Evolutionary conservation across 768 basidiomycete genomes (phyloP).

Genomic region (Neoboletus subvelutipes): DNA sequence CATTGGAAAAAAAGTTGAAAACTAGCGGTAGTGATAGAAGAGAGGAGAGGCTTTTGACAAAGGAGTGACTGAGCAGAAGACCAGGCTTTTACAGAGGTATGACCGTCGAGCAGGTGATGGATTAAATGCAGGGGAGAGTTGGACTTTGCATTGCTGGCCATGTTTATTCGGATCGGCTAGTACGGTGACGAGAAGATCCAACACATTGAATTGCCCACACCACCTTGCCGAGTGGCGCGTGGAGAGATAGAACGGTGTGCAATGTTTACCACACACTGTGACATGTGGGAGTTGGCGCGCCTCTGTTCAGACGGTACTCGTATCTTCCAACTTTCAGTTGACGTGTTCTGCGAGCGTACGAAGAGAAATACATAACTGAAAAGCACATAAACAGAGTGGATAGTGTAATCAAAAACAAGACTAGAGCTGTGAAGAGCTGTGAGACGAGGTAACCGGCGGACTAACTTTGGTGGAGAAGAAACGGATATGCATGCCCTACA

Average conservation of each 20-base stretch:
- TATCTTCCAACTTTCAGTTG: slow-evolving; percentile 21
- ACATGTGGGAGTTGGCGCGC: background rate
- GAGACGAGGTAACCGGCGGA: slow-evolving; percentile 17
- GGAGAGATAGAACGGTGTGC: too few relatives aligned
- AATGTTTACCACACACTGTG: background rate
- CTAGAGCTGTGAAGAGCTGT: slow-evolving; percentile 23
- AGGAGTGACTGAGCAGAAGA: slow-evolving; percentile 25
- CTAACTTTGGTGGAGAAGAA: slow-evolving; percentile 8
- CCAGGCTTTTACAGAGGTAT: slow-evolving; percentile 3
- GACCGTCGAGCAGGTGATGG: slow-evolving; percentile 1
- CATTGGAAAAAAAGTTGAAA: slow-evolving; percentile 14
- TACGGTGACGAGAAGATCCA: slow-evolving; percentile 8
- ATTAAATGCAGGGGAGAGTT: background rate
- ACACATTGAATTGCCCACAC: background rate
- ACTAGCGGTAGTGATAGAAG: background rate
- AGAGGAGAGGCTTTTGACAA: slow-evolving; percentile 5
- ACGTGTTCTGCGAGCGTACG: slow-evolving; percentile 25
- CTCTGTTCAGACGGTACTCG: background rate
- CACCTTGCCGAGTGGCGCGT: background rate
- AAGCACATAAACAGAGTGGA: slow-evolving; percentile 38
- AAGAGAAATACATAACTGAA: slow-evolving; percentile 38
- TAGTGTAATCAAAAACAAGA: slow-evolving; percentile 36
- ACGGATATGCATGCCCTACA: slow-evolving; percentile 14
- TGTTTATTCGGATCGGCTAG: slow-evolving; percentile 26
- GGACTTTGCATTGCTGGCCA: background rate